A percentile compares a stretch with the other conserved stretches of the same genome.
Evolutionary conservation across 345 rosid genomes (phyloP).

Genomic region (Brassica incana): DNA sequence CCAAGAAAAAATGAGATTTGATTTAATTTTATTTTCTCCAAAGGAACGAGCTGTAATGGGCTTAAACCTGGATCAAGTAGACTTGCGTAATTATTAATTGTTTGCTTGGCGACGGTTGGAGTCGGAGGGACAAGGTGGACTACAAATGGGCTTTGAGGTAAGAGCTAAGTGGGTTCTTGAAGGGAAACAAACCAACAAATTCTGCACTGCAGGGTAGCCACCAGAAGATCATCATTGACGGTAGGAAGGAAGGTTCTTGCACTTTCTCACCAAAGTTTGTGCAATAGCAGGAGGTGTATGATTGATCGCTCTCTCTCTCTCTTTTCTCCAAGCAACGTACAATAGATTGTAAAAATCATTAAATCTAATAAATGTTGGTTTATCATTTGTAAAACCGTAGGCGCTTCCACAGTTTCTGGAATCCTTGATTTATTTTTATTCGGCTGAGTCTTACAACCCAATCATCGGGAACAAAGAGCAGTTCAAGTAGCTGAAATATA

Average conservation of each 20-base stretch:
- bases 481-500: not conserved
- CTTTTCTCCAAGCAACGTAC: not conserved
- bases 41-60: conserved; percentile 3
- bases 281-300: not conserved
- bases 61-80: conserved; percentile 9
- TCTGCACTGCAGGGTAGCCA: not conserved
- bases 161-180: not conserved
- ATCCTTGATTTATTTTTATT: not conserved
- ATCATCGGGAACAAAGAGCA: not conserved
- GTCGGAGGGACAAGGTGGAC: not conserved
- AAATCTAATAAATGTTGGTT: not conserved
- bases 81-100: not conserved
- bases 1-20: not conserved
- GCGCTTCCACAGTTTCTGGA: not conserved
- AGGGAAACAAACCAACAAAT: not conserved
- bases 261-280: not conserved
- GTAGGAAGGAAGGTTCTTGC: not conserved
- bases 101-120: not conserved
- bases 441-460: not conserved
- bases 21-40: not conserved
- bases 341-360: not conserved
- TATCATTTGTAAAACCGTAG: not conserved
- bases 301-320: not conserved
- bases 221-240: not conserved
- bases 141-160: not conserved